Percentiles rank a stretch among this genome's conserved stretches.
phyloP scores from a whole-genome alignment of 2,329 filamentous ascomycete species.

The Cryoendolithus antarcticus region DNA sequence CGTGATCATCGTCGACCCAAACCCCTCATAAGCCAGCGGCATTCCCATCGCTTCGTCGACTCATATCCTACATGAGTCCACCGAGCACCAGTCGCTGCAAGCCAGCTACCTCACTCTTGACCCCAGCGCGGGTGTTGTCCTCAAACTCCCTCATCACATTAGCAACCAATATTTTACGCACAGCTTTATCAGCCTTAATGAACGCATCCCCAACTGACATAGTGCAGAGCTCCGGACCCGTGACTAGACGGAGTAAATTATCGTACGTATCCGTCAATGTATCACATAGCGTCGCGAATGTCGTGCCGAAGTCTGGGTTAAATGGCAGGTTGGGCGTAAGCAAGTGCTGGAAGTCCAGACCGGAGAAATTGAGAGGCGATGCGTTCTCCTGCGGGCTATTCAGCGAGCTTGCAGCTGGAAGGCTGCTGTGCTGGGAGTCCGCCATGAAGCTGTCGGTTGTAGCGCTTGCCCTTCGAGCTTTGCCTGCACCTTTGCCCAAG shows the following conservation, averaged over 20 bases:
- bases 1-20: not conserved
- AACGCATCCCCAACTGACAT: constrained; percentile 68
- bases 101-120: constrained; percentile 70
- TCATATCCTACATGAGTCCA: constrained; percentile 53
- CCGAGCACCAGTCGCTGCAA: constrained; percentile 83
- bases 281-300: constrained; percentile 90
- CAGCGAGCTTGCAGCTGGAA: not conserved
- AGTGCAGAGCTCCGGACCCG: constrained; percentile 61
- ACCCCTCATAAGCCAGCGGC: not conserved
- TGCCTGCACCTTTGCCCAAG: constrained; percentile 23
- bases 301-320: constrained; percentile 93
- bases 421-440: constrained; percentile 1
- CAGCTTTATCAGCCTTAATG: constrained; percentile 70
- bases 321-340: constrained; percentile 89
- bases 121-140: constrained; percentile 62
- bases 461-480: constrained; percentile 40
- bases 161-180: constrained; percentile 80
- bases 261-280: constrained; percentile 88
- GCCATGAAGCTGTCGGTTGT: constrained; percentile 43
- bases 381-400: constrained; percentile 13
- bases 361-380: constrained; percentile 45
- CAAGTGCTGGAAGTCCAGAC: constrained; percentile 75
- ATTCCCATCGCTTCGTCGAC: not conserved
- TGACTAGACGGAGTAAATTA: constrained; percentile 60
- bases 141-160: constrained; percentile 88